Base-by-base conservation (phyloP, 1,284 basidiomycete species). In the Ustilago loliicola region DNA sequence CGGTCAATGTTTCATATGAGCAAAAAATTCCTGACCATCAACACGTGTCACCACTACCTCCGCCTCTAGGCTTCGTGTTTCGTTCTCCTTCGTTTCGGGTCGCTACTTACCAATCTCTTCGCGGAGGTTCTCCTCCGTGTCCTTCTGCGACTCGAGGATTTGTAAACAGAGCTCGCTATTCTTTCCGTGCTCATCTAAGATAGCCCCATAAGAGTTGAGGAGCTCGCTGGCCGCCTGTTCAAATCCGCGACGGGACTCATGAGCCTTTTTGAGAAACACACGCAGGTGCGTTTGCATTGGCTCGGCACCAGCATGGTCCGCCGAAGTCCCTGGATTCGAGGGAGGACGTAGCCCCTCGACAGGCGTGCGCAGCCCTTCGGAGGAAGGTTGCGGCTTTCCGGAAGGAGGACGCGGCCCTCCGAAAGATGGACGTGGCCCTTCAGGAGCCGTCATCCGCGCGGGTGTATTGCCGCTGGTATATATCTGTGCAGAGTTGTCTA, bases 71-170 rank as follows among this genome's bases (percentile, higher is more conserved):
- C 19, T 2, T 21, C 42, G 11, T 21, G n/a, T 21, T 17, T 45
- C 4, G n/a, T 11, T 45, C 34, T 9, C 34, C 34, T 45, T 45
- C 21, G 17, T 34, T 3, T 21, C 3, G 21, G 42, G 21, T 8
- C n/a, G 25, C 9, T 6, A 51, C 50, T 51, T 51, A 51, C 50
- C 27, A 17, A 51, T 51, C 25, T 45, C 19, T 45, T 45, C 42
- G 7, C 42, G 42, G n/a, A 45, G 42, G n/a, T 2, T 45, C 1
- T 45, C 21, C 1, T 21, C 42, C n/a, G 6, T 21, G 3, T 45
- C 7, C 17, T 51, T 30, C 25, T 51, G 48, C 17, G 25, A 51
- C 48, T 51, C 25, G n/a, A 51, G 48, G 29, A 30, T 30, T 15
- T 9, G 9, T 11, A 27, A 30, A 19, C 25, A 10, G 48, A 51